Evolutionary conservation across 805 yeast genomes (phyloP).

Genomic region (Cyberlindnera japonica): DNA sequence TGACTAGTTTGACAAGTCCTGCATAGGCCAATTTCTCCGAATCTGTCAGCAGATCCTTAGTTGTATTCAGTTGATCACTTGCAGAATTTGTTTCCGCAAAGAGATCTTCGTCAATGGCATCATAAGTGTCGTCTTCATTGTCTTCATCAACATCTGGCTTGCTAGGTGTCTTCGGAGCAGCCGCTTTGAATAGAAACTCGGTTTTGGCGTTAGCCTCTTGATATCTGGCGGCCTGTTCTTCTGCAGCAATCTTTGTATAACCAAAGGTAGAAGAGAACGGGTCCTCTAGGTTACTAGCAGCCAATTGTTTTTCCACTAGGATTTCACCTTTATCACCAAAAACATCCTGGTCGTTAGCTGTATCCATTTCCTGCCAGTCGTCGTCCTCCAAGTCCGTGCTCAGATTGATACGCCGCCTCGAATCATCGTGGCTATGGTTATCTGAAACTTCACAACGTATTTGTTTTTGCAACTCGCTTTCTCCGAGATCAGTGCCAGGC

Average conservation of each 20-base stretch:
- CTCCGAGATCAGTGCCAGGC: neutral
- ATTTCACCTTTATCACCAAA: conserved; percentile 78
- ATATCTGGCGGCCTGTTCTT: conserved; percentile 78
- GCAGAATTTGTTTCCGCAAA: conserved; percentile 38
- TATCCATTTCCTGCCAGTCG: conserved; percentile 84
- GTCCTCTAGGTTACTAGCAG: neutral
- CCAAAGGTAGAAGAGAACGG: conserved; percentile 37
- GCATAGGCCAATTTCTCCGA: conserved; percentile 88
- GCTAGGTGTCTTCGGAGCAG: neutral
- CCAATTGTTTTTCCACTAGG: conserved; percentile 31
- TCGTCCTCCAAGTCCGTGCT: conserved; percentile 32
- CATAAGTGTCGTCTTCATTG: conserved; percentile 27
- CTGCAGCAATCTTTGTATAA: conserved; percentile 85
- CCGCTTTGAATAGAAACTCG: conserved; percentile 46
- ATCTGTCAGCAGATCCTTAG: conserved; percentile 76
- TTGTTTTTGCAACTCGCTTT: neutral
- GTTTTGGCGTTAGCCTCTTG: conserved; percentile 50
- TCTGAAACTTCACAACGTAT: neutral
- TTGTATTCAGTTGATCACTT: conserved; percentile 67
- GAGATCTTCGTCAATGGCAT: conserved; percentile 37
- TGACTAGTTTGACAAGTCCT: conserved; percentile 72
- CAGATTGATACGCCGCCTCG: conserved; percentile 5
- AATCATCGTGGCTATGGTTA: neutral
- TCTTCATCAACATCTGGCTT: conserved; percentile 4
- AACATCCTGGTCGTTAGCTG: conserved; percentile 70